A percentile compares a stretch with the other conserved stretches of the same genome.
phyloP scores from a whole-genome alignment of 257 asterid genomes.

The Coffea canephora region DNA sequence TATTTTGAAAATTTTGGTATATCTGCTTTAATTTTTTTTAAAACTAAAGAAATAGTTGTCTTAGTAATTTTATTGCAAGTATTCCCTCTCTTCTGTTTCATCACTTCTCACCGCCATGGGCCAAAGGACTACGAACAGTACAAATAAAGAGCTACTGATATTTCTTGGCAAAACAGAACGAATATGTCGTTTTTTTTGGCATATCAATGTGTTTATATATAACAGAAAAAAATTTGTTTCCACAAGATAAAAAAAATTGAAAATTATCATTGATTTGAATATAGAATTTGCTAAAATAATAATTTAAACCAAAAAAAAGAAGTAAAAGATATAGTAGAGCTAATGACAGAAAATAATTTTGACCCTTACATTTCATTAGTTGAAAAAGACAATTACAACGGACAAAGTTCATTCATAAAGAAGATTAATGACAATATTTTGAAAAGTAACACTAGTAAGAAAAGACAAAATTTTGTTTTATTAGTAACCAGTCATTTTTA shows the following conservation, averaged over 20 bases:
- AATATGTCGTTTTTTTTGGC: background rate
- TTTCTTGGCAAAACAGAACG: background rate
- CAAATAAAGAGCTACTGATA: background rate
- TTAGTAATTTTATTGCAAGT: background rate
- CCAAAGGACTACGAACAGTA: background rate
- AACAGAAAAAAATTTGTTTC: no score
- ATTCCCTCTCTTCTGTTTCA: background rate
- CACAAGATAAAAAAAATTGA: no score
- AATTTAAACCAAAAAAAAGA: no score
- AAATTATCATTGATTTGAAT: no score
- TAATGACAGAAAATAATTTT: background rate
- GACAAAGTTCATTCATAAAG: slow-evolving; percentile 7
- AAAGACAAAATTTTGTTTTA: slow-evolving; percentile 5
- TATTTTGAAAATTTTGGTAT: no score
- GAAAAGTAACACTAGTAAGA: background rate
- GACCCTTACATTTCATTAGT: background rate
- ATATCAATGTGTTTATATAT: background rate
- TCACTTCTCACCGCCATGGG: background rate
- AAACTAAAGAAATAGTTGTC: background rate
- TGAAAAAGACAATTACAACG: background rate
- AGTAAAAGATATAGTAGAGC: background rate
- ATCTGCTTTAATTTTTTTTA: background rate
- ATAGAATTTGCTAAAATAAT: no score
- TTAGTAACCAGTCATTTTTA: background rate
- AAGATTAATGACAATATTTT: background rate